These are phyloP conservation scores for Pestalotiopsis sp. DNA, from an alignment of 2,329 filamentous ascomycete genomes.

Conservation along the genomic window DNA sequence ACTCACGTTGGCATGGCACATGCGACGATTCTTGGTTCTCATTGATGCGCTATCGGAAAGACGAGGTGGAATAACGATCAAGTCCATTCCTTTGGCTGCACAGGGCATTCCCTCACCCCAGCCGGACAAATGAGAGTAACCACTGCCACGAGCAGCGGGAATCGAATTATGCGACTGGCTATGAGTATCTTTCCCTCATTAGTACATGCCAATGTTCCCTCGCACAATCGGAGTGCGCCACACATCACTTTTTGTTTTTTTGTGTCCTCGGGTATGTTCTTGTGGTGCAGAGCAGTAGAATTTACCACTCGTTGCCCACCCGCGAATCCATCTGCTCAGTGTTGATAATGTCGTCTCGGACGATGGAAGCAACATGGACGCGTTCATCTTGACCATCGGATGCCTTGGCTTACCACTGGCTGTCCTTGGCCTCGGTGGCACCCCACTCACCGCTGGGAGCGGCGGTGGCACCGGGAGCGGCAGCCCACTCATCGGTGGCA, in stretches of 20 bases:
- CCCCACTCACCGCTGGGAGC: constrained; percentile 73
- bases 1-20: neutral
- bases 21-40: constrained; percentile 2
- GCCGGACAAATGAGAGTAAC: constrained; percentile 22
- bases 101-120: constrained; percentile 95
- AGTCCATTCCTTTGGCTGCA: constrained; percentile 84
- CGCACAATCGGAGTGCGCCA: constrained; percentile 25
- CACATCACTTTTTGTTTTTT: constrained; percentile 25
- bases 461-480: constrained; percentile 57
- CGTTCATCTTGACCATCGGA: neutral
- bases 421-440: constrained; percentile 53
- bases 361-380: neutral
- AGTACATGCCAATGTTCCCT: constrained; percentile 73
- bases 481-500: constrained; percentile 62
- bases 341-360: constrained; percentile 11
- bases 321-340: neutral
- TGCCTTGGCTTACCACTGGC: constrained; percentile 29
- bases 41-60: constrained; percentile 17
- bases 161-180: constrained; percentile 38
- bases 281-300: constrained; percentile 16
- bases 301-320: constrained; percentile 3
- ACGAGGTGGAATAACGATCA: constrained; percentile 75
- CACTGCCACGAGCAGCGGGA: constrained; percentile 21
- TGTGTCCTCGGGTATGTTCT: constrained; percentile 23
- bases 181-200: constrained; percentile 99